A percentile compares a stretch with the other conserved stretches of the same genome.
Evolutionary conservation across 805 yeast genomes (phyloP).

Genomic region (Candida arabinofermentans): DNA sequence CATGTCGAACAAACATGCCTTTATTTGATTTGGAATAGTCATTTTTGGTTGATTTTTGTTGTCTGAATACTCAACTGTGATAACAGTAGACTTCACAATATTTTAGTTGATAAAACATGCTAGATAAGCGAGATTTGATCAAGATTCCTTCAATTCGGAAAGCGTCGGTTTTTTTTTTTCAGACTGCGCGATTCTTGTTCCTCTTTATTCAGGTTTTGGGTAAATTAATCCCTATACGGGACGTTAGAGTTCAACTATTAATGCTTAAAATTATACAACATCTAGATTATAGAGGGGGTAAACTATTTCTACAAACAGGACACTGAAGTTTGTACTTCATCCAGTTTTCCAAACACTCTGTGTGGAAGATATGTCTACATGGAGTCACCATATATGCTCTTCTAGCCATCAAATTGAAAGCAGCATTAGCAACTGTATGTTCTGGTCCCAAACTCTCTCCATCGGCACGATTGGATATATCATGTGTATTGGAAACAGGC

Average conservation of each 20-base stretch:
- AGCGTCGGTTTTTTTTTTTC: too few species aligned
- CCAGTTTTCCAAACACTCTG: slow-evolving; percentile 88
- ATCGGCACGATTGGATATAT: slow-evolving; percentile 2
- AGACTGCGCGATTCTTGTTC: too few species aligned
- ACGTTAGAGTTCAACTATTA: background rate
- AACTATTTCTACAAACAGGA: slow-evolving; percentile 82
- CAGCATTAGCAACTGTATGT: slow-evolving; percentile 9
- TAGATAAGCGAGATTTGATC: too few species aligned
- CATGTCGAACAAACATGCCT: slow-evolving; percentile 59
- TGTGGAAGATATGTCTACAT: slow-evolving; percentile 85
- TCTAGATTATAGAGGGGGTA: slow-evolving; percentile 68
- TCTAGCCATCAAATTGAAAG: slow-evolving; percentile 26
- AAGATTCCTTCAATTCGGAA: too few species aligned
- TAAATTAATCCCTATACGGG: too few species aligned
- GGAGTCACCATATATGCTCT: slow-evolving; percentile 80
- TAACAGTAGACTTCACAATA: too few species aligned
- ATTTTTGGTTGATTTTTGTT: background rate
- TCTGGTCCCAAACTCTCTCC: slow-evolving; percentile 10
- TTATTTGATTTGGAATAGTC: slow-evolving; percentile 13
- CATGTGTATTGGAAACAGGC: slow-evolving; percentile 32
- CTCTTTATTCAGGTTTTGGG: too few species aligned
- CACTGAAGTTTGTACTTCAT: slow-evolving; percentile 91
- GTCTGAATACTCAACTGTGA: background rate
- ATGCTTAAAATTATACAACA: background rate
- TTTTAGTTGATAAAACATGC: too few species aligned